Base-by-base conservation (phyloP, 768 basidiomycete species). In the Paxillus ammoniavirescens region DNA sequence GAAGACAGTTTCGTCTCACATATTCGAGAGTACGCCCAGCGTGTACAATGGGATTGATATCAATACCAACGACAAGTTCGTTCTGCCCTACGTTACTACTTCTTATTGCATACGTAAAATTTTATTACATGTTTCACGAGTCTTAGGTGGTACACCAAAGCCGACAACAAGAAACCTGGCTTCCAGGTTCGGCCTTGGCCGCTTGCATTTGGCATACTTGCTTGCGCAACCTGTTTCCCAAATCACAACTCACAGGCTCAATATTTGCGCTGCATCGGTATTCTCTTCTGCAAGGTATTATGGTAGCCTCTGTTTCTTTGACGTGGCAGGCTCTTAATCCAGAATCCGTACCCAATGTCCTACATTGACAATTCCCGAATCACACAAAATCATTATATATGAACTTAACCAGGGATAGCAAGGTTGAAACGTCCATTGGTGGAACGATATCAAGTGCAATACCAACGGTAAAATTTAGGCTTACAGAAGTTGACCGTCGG, bases 31-130 rank as follows among this genome's bases (percentile, higher is more conserved):
- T 95, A 93, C 62, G 79, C 86, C 10, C 71, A 72, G 54, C 82
- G 75, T 68, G 86, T 96, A 63, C 72, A 80, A 36, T 96, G 94
- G 94, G 91, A 93, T 70, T 81, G 61, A 74, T 26, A 50, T 55
- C 31, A 56, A 45, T 17, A 28, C 54, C 28, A 56, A 45, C 14
- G n/a, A 46, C 33, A 10, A 21, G 47, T 45, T 30, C 43, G 15
- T 45, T 45, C 43, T 26, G 8, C 26, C 14, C 21, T 44, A 44
- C 42, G 12, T 44, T 44, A 44, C 15, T 54, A 21, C 30, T 48
- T 62, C 36, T 40, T 48, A 43, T 26, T 51, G 31, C 21, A 42
- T 36, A 33, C 26, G 26, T 26, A 26, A 26, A 26, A 5, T 26
- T 26, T 26, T 4, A 26, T 26, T 26, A 26, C 26, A 26, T 26